Percentiles rank a stretch among this genome's conserved stretches.
These are phyloP conservation scores for Takashimella tepidaria DNA, from an alignment of 1,284 basidiomycete species.

Conservation along the genomic window DNA sequence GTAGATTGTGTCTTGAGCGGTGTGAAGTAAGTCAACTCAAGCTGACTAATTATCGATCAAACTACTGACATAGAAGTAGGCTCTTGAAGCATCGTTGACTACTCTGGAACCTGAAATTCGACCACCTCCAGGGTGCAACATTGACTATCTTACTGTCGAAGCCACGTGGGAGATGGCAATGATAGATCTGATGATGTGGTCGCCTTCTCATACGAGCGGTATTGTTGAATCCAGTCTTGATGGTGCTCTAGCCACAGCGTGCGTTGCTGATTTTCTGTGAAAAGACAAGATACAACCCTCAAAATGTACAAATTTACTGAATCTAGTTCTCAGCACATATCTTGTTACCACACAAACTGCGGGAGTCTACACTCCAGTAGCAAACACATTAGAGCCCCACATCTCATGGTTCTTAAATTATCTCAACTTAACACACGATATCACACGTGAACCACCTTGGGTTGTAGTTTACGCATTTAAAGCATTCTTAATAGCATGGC, in stretches of 20 bases:
- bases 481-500: constrained; percentile 27
- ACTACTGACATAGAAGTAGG: too few relatives aligned
- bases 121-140: not conserved
- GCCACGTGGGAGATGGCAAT: constrained; percentile 30
- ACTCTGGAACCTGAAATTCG: constrained; percentile 14
- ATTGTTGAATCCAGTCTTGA: constrained; percentile 28
- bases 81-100: constrained; percentile 14
- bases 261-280: constrained; percentile 12
- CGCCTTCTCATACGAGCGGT: constrained; percentile 26
- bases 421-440: constrained; percentile 11
- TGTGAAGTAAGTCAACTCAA: constrained; percentile 27
- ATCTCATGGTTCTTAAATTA: constrained; percentile 25
- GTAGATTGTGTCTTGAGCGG: constrained; percentile 23
- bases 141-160: constrained; percentile 2
- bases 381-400: constrained; percentile 16
- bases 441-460: constrained; percentile 21
- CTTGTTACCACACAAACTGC: not conserved
- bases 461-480: constrained; percentile 30
- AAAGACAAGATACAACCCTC: too few relatives aligned
- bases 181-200: constrained; percentile 32
- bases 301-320: not conserved
- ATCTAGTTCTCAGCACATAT: not conserved
- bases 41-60: not conserved
- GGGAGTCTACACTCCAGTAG: not conserved
- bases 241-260: constrained; percentile 31